Evolutionary conservation across 495 filamentous ascomycete species (phyloP).

Genomic region (Aeminium ludgeri): DNA sequence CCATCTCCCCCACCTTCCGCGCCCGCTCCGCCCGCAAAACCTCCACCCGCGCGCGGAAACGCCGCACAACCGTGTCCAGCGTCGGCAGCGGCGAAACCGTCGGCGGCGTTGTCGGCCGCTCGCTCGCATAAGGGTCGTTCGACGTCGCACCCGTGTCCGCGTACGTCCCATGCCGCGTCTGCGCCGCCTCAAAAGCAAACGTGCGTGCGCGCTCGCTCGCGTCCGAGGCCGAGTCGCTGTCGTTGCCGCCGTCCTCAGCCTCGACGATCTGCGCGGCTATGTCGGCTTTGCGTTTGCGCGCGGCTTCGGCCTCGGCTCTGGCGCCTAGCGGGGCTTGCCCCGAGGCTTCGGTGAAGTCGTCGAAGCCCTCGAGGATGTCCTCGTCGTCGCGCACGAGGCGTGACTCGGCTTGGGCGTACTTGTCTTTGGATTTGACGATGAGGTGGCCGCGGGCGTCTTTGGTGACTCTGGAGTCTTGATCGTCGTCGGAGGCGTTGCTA

Average conservation of each 20-base stretch:
- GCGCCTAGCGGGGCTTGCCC: slow-evolving; percentile 60
- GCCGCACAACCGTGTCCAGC: slow-evolving; percentile 32
- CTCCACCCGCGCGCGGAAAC: slow-evolving; percentile 35
- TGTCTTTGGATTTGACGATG: slow-evolving; percentile 23
- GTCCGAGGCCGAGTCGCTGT: slow-evolving; percentile 34
- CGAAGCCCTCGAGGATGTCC: slow-evolving; percentile 87
- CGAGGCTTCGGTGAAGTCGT: slow-evolving; percentile 69
- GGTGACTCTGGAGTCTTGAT: slow-evolving; percentile 25
- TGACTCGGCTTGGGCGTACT: slow-evolving; percentile 42
- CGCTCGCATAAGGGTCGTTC: slow-evolving; percentile 18
- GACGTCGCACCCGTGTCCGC: slow-evolving; percentile 21
- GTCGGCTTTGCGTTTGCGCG: slow-evolving; percentile 45
- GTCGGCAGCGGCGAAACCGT: slow-evolving; percentile 40
- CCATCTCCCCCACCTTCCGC: slow-evolving; percentile 38
- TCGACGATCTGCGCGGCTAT: slow-evolving; percentile 76
- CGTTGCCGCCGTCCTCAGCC: slow-evolving; percentile 45
- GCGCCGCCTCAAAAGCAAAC: slow-evolving; percentile 75
- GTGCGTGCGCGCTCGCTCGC: slow-evolving; percentile 65
- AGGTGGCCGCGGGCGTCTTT: slow-evolving; percentile 8
- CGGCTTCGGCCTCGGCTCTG: slow-evolving; percentile 63
- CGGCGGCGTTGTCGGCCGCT: slow-evolving; percentile 35
- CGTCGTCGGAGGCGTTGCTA: slow-evolving; percentile 26
- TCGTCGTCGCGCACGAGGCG: slow-evolving; percentile 78
- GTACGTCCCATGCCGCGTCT: slow-evolving; percentile 59
- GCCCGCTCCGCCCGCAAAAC: slow-evolving; percentile 39